Percentiles rank a stretch among this genome's conserved stretches.
Evolutionary conservation across 2,329 filamentous ascomycete genomes (phyloP).

Genomic region (Fusarium euwallaceae): DNA sequence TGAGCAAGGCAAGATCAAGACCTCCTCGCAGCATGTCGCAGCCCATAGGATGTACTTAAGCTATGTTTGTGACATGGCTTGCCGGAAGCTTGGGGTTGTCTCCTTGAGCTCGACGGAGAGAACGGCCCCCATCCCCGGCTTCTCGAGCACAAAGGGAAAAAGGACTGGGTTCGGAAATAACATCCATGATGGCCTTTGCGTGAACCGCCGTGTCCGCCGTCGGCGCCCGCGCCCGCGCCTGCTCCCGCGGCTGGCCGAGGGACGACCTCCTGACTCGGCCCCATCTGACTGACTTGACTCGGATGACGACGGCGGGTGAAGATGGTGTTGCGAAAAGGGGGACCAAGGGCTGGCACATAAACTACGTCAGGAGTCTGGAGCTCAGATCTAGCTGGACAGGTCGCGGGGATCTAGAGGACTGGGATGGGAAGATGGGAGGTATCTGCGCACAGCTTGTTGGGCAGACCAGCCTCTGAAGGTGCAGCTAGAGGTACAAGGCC

Average conservation of each 20-base stretch:
- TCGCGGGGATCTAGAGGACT: conserved; percentile 23
- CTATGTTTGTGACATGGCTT: conserved; percentile 33
- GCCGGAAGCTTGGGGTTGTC: conserved; percentile 28
- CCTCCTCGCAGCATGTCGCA: conserved; percentile 22
- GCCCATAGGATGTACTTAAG: conserved; percentile 13
- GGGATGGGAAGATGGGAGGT: conserved; percentile 32
- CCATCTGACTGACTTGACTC: conserved; percentile 49
- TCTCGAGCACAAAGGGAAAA: background rate
- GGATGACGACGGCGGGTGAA: conserved; percentile 43
- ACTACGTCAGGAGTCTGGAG: conserved; percentile 40
- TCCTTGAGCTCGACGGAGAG: conserved; percentile 19
- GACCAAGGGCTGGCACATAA: conserved; percentile 18
- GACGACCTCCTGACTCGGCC: conserved; percentile 45
- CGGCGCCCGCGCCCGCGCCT: conserved; percentile 1
- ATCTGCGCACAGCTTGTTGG: conserved; percentile 16
- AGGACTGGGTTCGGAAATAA: conserved; percentile 26
- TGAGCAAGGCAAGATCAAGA: conserved; percentile 39
- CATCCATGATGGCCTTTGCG: conserved; percentile 1
- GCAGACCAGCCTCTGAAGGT: background rate
- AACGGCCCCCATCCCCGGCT: conserved; percentile 28
- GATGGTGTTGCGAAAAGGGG: conserved; percentile 35
- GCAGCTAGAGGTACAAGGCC: conserved; percentile 23
- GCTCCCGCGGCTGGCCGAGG: conserved; percentile 38
- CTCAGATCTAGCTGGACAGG: conserved; percentile 36
- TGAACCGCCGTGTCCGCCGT: conserved; percentile 15